Evolutionary conservation across 495 filamentous ascomycete genomes (phyloP).

Genomic region (Pseudotulostoma volvatum): DNA sequence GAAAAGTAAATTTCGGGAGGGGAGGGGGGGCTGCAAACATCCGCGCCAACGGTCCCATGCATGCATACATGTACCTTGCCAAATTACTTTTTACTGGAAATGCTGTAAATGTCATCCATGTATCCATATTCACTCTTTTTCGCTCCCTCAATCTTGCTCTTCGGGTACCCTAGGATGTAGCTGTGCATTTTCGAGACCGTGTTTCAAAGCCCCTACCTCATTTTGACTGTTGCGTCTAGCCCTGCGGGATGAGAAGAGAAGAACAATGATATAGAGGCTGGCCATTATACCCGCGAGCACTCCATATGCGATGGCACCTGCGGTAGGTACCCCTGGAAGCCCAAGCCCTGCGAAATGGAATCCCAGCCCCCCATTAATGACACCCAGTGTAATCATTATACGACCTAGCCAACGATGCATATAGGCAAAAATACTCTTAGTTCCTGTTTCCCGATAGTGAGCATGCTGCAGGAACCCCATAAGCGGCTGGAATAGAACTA

Average conservation of each 20-base stretch:
- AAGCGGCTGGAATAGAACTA: conserved; percentile 47
- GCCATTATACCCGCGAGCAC: conserved; percentile 32
- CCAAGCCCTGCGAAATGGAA: conserved; percentile 29
- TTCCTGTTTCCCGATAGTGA: conserved; percentile 24
- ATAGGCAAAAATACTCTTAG: conserved; percentile 38
- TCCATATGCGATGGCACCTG: conserved; percentile 39
- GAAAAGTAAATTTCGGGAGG: no score
- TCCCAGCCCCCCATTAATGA: conserved; percentile 58
- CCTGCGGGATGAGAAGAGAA: neutral
- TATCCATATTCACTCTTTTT: no score
- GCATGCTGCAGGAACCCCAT: conserved; percentile 49
- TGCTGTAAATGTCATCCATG: no score
- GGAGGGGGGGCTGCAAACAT: no score
- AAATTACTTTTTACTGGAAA: no score
- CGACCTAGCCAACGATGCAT: conserved; percentile 59
- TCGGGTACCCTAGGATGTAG: no score
- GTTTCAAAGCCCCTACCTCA: no score
- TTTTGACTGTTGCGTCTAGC: no score
- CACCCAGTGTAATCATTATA: conserved; percentile 40
- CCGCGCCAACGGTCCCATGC: no score
- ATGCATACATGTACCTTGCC: no score
- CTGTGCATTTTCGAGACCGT: no score
- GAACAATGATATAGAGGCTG: neutral
- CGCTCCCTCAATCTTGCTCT: no score
- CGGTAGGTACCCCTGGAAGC: conserved; percentile 7